Evolutionary conservation across 768 basidiomycete genomes (phyloP).

Genomic region (Paxillus involutus): DNA sequence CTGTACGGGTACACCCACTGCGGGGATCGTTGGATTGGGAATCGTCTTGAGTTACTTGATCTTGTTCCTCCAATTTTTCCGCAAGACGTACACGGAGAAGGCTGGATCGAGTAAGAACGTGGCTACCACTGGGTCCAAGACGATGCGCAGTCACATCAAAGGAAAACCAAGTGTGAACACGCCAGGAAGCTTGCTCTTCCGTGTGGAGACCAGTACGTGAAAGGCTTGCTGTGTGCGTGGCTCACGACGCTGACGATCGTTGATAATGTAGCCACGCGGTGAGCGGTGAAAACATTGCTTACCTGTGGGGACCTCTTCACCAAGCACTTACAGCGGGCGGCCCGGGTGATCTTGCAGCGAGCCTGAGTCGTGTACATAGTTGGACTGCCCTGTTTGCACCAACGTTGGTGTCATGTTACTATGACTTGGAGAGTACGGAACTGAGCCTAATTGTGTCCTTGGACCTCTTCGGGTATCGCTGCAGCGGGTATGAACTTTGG

Average conservation of each 20-base stretch:
- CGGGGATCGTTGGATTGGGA: constrained; percentile 7
- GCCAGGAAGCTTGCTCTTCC: constrained; percentile 8
- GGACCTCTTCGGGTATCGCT: too few relatives aligned
- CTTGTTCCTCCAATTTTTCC: constrained; percentile 23
- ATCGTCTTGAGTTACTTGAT: constrained; percentile 19
- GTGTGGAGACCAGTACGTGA: constrained; percentile 10
- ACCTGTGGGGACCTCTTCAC: too few relatives aligned
- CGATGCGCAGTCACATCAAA: neutral
- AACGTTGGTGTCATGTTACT: too few relatives aligned
- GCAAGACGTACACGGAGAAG: constrained; percentile 13
- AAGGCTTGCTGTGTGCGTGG: neutral
- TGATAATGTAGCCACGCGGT: neutral
- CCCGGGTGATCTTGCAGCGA: too few relatives aligned
- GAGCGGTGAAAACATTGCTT: neutral
- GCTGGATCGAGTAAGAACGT: neutral
- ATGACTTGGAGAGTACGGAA: too few relatives aligned
- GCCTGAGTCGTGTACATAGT: too few relatives aligned
- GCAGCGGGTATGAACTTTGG: too few relatives aligned
- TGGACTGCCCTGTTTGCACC: too few relatives aligned
- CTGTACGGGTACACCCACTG: constrained; percentile 13
- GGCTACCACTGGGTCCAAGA: neutral
- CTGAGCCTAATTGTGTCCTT: too few relatives aligned
- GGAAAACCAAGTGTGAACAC: neutral
- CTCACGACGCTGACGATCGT: neutral
- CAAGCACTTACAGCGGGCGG: too few relatives aligned